Conservation (phyloP, 2,329 filamentous ascomycete species). For the Alternaria infectoria region DNA sequence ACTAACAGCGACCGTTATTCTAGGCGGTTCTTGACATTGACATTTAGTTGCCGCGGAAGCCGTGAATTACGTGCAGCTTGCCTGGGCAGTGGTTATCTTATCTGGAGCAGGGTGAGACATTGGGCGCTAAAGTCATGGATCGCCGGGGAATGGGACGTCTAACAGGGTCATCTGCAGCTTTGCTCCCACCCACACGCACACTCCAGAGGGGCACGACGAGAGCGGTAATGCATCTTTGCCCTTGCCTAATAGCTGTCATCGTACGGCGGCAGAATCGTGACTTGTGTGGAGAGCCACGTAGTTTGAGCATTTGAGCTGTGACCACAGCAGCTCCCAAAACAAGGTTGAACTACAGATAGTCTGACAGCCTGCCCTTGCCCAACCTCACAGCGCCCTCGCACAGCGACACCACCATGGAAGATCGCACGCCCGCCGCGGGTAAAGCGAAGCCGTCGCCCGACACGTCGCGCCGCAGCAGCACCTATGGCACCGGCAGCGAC, state of each 20-base stretch:
- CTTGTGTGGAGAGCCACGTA: conserved; percentile 21
- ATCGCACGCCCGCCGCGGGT: conserved; percentile 32
- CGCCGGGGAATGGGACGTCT: conserved; percentile 6
- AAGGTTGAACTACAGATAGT: conserved; percentile 7
- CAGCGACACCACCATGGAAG: conserved; percentile 35
- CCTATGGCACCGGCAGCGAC: conserved; percentile 29
- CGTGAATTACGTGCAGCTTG: background rate
- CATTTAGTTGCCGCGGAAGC: background rate
- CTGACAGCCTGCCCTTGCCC: conserved; percentile 10
- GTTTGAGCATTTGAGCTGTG: conserved; percentile 11
- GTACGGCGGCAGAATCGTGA: conserved; percentile 20
- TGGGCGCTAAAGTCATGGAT: conserved; percentile 15
- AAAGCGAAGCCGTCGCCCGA: conserved; percentile 30
- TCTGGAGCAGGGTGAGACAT: conserved; percentile 14
- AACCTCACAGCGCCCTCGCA: conserved; percentile 13
- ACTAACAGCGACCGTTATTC: background rate
- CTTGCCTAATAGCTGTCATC: conserved; percentile 1
- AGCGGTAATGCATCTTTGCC: conserved; percentile 12
- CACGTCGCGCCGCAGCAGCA: conserved; percentile 35
- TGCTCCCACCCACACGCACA: conserved; percentile 17
- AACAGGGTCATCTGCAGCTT: conserved; percentile 31
- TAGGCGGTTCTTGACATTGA: background rate
- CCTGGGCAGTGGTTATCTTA: background rate
- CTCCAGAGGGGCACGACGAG: conserved; percentile 18
- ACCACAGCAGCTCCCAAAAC: conserved; percentile 9